Conservation (phyloP, 2,329 filamentous ascomycete species). For the Phaeosphaeriaceae sp. region DNA sequence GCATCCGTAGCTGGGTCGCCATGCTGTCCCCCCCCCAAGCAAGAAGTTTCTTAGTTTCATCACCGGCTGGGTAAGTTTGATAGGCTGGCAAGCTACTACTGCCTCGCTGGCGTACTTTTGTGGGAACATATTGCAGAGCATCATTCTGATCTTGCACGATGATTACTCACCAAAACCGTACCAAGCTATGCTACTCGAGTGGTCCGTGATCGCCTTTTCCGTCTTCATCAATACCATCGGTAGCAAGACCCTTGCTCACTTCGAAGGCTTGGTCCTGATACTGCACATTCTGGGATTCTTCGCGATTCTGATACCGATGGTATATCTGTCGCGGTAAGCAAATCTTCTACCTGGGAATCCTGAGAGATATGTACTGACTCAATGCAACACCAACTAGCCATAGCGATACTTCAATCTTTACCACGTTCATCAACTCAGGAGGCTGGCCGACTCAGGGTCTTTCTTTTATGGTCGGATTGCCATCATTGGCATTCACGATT, state of each 20-base stretch:
- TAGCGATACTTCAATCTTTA: too few species aligned
- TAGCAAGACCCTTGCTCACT: slow-evolving; percentile 52
- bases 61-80: slow-evolving; percentile 52
- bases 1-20: slow-evolving; percentile 47
- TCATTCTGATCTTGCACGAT: slow-evolving; percentile 46
- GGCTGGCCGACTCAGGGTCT: slow-evolving; percentile 53
- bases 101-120: slow-evolving; percentile 37
- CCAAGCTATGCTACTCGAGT: slow-evolving; percentile 59
- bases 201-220: slow-evolving; percentile 50
- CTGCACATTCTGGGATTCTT: slow-evolving; percentile 59
- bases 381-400: too few species aligned
- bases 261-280: slow-evolving; percentile 56
- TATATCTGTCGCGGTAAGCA: slow-evolving; percentile 50
- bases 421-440: slow-evolving; percentile 54
- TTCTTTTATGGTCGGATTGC: slow-evolving; percentile 50
- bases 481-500: too few species aligned
- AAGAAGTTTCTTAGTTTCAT: slow-evolving; percentile 53
- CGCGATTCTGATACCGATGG: slow-evolving; percentile 55
- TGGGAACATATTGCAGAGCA: slow-evolving; percentile 37
- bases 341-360: slow-evolving; percentile 50
- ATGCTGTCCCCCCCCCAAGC: slow-evolving; percentile 49
- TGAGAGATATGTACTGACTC: too few species aligned
- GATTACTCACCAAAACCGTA: slow-evolving; percentile 51
- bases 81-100: slow-evolving; percentile 48
- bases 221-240: slow-evolving; percentile 54